phyloP scores from a whole-genome alignment of 1,284 basidiomycete species.

The Inonotus hispidus region DNA sequence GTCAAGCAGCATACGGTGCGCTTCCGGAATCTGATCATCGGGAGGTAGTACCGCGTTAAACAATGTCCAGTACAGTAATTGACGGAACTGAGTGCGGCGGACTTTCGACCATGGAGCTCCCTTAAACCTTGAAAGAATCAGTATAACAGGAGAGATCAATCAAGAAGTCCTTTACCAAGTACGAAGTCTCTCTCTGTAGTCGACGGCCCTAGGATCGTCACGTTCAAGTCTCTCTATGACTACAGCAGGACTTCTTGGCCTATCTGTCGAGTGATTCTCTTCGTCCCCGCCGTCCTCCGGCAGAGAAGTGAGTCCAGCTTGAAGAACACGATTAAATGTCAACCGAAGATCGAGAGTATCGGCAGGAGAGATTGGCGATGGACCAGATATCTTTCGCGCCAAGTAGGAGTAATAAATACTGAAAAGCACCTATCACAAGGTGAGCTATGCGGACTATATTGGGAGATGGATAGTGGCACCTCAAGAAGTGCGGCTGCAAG shows the following conservation, averaged over 20 bases:
- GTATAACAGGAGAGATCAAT: not conserved
- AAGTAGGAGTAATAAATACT: constrained; percentile 66
- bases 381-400: constrained; percentile 45
- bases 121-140: constrained; percentile 50
- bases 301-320: constrained; percentile 55
- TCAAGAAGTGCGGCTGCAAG: constrained; percentile 54
- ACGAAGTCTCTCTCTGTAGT: constrained; percentile 67
- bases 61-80: constrained; percentile 85
- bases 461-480: constrained; percentile 33
- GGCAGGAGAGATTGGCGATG: constrained; percentile 41
- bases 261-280: constrained; percentile 43
- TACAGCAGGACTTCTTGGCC: constrained; percentile 60
- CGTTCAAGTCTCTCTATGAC: constrained; percentile 48
- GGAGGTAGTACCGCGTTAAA: constrained; percentile 62
- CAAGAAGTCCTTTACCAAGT: constrained; percentile 40
- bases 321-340: constrained; percentile 55
- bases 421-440: constrained; percentile 60
- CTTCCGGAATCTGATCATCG: constrained; percentile 39
- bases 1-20: constrained; percentile 47
- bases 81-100: constrained; percentile 55
- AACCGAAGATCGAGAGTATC: constrained; percentile 51
- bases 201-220: constrained; percentile 68
- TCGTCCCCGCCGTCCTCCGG: constrained; percentile 49
- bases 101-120: constrained; percentile 72
- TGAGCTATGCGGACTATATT: constrained; percentile 7